Conservation (phyloP, 768 basidiomycete genomes). For the Pisolithus marmoratus region DNA sequence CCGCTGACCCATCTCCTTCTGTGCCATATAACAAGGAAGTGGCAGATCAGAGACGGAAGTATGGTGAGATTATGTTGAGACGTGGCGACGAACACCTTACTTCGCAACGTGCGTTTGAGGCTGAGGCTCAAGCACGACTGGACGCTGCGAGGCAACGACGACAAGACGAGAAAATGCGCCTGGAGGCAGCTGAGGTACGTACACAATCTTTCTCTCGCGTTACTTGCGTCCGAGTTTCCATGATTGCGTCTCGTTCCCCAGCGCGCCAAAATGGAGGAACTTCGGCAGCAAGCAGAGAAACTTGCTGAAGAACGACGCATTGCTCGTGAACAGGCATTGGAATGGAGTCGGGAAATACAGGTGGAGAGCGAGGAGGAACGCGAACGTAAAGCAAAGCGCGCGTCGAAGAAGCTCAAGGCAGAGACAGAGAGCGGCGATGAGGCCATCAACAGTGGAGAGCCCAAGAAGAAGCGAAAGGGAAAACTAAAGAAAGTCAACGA, state of each 20-base stretch:
- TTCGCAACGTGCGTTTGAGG: constrained; percentile 66
- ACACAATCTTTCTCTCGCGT: background rate
- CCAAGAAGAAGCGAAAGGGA: constrained; percentile 75
- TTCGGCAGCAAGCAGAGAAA: constrained; percentile 65
- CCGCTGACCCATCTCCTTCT: constrained; percentile 58
- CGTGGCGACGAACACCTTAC: constrained; percentile 75
- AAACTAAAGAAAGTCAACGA: constrained; percentile 55
- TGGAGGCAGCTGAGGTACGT: constrained; percentile 62
- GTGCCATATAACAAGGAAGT: constrained; percentile 85
- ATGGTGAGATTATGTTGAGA: constrained; percentile 81
- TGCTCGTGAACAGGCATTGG: constrained; percentile 73
- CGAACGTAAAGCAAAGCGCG: constrained; percentile 56
- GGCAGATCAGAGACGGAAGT: constrained; percentile 84
- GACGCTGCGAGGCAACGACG: constrained; percentile 73
- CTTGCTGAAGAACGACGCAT: constrained; percentile 73
- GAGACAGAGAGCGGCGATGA: constrained; percentile 50
- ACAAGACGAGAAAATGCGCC: constrained; percentile 70
- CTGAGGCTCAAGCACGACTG: constrained; percentile 63
- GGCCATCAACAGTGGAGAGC: constrained; percentile 35
- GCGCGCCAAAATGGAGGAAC: constrained; percentile 57
- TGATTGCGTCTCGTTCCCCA: constrained; percentile 20
- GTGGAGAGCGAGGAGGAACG: constrained; percentile 76
- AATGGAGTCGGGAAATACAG: constrained; percentile 67
- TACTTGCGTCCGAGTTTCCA: background rate
- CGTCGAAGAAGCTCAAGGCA: constrained; percentile 47